A percentile compares a stretch with the other conserved stretches of the same genome.
Conservation (phyloP, 2,329 filamentous ascomycete species). For the Colletotrichum zoysiae region DNA sequence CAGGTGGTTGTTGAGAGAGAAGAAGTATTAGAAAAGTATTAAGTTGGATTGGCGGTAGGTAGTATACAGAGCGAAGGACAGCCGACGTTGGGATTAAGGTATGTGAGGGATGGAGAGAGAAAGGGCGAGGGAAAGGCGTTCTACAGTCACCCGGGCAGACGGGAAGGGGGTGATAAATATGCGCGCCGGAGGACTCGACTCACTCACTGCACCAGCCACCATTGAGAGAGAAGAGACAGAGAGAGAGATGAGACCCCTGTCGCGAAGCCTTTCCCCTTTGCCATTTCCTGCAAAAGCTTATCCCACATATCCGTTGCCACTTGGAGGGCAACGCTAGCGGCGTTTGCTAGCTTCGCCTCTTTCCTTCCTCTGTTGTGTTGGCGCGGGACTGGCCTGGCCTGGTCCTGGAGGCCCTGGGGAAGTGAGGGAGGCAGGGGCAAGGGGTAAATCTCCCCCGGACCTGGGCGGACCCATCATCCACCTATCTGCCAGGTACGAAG, state of each 20-base stretch:
- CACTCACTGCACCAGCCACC: slow-evolving; percentile 19
- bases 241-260: slow-evolving; percentile 25
- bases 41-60: slow-evolving; percentile 8
- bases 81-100: slow-evolving; percentile 17
- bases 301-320: slow-evolving; percentile 25
- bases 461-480: not conserved
- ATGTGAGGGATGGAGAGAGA: not conserved
- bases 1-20: slow-evolving; percentile 17
- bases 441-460: slow-evolving; percentile 11
- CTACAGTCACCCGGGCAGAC: not conserved
- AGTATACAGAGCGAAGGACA: slow-evolving; percentile 7
- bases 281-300: slow-evolving; percentile 35
- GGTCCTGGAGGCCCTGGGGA: not conserved
- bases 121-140: not conserved
- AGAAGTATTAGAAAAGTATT: slow-evolving; percentile 10
- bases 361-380: slow-evolving; percentile 12
- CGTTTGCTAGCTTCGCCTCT: slow-evolving; percentile 21
- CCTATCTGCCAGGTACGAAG: not conserved
- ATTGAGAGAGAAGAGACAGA: not conserved
- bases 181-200: not conserved
- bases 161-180: slow-evolving; percentile 38
- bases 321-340: slow-evolving; percentile 5
- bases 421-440: not conserved
- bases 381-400: slow-evolving; percentile 4
- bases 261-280: slow-evolving; percentile 17